Evolutionary conservation across 768 basidiomycete species (phyloP), one percentile per base, ranked within the genome.

Genomic region (Lentinula aciculospora): DNA sequence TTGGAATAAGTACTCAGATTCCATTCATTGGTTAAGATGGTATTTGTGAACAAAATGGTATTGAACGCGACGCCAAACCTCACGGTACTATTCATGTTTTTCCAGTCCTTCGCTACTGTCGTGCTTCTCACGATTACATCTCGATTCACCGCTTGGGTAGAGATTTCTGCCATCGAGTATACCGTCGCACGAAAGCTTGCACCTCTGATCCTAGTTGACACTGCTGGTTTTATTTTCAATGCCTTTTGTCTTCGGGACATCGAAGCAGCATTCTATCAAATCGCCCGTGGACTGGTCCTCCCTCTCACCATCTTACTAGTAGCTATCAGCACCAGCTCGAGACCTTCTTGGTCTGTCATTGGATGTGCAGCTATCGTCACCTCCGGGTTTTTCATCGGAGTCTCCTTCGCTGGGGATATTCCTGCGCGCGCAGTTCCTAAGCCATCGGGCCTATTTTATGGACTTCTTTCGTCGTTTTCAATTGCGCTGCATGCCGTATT

Each of bases 401-500:
- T 87, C 60, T 75, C 58, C 3, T 59, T 49, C 36, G 31, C 56
- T 6, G 47, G 67, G 9, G 64, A 77, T 81, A 65, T 86, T 63
- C 76, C 88, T n/a, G 84, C 85, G 55, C 66, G 72, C 29, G 72
- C 73, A 36, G 66, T 72, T 0, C 75, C 83, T 51, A 76, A 78
- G 9, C 48, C 74, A n/a, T 65, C 83, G 39, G 90, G 89, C n/a
- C 69, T 90, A 58, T 67, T 71, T 21, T 89, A 89, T 64, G 91
- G 90, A 57, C 76, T 89, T 34, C 66, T 83, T 25, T 84, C 83
- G 37, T 89, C 88, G 2, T 68, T 84, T 29, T 81, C 88, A 29
- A 89, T 87, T 13, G 86, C 89, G 0, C 66, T 86, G n/a, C 89
- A 91, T 66, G 88, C 90, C 1, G 88, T 92, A 19, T 81, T 91